These are phyloP conservation scores for Pulveroboletus ravenelii DNA, from an alignment of 768 basidiomycete species.

Conservation along the genomic window DNA sequence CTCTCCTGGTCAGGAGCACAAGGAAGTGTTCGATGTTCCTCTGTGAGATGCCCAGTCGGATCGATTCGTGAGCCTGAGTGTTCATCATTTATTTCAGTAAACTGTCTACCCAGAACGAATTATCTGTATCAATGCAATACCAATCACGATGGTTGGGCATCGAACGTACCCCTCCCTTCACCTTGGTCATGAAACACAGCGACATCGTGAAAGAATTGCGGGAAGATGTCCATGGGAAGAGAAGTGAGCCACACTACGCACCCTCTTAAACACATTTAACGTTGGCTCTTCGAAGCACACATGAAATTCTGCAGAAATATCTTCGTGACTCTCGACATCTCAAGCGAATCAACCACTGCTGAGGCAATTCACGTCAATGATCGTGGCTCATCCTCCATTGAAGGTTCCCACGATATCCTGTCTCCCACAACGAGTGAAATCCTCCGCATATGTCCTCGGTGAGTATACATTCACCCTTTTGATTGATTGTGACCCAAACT, in stretches of 20 bases:
- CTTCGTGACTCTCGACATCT: too few species aligned
- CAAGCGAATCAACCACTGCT: background rate
- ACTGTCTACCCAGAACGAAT: background rate
- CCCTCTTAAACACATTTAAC: background rate
- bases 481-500: background rate
- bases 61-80: background rate
- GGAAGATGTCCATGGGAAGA: too few species aligned
- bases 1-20: background rate
- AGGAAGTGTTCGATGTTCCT: background rate
- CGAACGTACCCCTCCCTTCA: background rate
- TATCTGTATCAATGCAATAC: background rate
- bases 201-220: background rate
- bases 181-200: background rate
- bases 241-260: background rate
- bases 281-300: background rate
- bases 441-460: too few species aligned
- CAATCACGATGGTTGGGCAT: too few species aligned
- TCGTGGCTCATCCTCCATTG: too few species aligned
- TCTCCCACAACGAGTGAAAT: too few species aligned
- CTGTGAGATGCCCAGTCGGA: background rate
- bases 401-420: background rate
- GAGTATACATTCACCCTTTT: too few species aligned
- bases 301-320: too few species aligned
- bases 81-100: background rate
- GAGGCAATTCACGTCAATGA: too few species aligned